Conservation (phyloP, 2,329 filamentous ascomycete species). For the Didymella lethalis region DNA sequence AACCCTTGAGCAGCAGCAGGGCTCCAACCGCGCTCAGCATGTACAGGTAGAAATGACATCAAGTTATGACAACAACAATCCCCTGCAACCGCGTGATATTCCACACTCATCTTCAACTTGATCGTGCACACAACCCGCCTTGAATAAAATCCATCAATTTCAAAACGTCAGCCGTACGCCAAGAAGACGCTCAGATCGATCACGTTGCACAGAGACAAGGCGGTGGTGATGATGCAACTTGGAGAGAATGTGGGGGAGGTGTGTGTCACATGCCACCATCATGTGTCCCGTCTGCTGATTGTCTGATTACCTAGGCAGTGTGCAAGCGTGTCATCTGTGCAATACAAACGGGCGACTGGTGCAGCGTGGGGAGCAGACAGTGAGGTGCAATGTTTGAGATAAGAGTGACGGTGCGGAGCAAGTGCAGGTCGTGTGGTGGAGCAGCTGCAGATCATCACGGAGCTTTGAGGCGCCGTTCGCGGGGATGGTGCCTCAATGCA, state of each 20-base stretch:
- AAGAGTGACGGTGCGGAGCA: slow-evolving; percentile 8
- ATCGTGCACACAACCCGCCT: not conserved
- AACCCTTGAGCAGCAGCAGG: not conserved
- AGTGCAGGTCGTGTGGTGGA: slow-evolving; percentile 10
- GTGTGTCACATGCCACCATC: slow-evolving; percentile 35
- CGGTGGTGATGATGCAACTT: slow-evolving; percentile 12
- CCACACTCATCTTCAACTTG: not conserved
- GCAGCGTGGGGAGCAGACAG: slow-evolving; percentile 14
- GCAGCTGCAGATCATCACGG: slow-evolving; percentile 9
- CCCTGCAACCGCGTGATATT: not conserved
- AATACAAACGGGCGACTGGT: slow-evolving; percentile 13
- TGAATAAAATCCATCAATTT: not conserved
- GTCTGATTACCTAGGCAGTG: slow-evolving; percentile 26
- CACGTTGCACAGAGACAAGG: slow-evolving; percentile 15
- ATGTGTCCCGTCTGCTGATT: slow-evolving; percentile 30
- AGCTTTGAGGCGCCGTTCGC: not conserved
- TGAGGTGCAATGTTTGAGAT: slow-evolving; percentile 10
- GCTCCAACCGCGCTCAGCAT: too few relatives aligned
- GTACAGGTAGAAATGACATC: not conserved
- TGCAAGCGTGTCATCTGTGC: slow-evolving; percentile 35
- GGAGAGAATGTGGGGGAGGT: slow-evolving; percentile 31
- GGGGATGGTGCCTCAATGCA: not conserved
- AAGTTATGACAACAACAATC: not conserved
- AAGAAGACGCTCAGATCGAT: slow-evolving; percentile 11
- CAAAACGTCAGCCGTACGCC: slow-evolving; percentile 4